phyloP scores from a whole-genome alignment of 164 flowering plant species.

The Nelumbo lutea region DNA sequence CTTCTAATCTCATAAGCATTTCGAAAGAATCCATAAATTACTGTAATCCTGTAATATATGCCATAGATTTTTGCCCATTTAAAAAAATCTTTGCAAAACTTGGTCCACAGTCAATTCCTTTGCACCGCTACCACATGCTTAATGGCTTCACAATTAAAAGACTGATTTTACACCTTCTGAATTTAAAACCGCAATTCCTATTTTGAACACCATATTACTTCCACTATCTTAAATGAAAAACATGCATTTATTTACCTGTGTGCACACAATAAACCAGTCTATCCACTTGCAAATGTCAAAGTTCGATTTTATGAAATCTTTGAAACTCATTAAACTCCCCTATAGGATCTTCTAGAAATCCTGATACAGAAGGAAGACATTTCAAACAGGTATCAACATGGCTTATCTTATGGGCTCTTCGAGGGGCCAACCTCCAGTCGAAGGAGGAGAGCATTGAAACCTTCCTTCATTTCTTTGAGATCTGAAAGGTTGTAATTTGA shows the following conservation, averaged over 20 bases:
- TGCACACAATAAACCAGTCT: slow-evolving; percentile 52
- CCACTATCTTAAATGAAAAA: background rate
- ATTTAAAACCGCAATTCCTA: background rate
- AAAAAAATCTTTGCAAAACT: too few relatives aligned
- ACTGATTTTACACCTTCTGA: background rate
- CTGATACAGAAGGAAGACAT: too few relatives aligned
- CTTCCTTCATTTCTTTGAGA: too few relatives aligned
- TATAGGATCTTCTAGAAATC: slow-evolving; percentile 54
- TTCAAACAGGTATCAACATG: too few relatives aligned
- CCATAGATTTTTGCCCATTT: too few relatives aligned
- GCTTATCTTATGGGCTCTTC: too few relatives aligned
- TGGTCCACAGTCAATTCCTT: background rate
- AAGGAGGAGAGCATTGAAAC: too few relatives aligned
- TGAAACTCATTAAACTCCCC: slow-evolving; percentile 60
- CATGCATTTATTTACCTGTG: slow-evolving; percentile 44
- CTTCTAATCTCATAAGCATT: too few relatives aligned
- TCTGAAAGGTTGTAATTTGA: too few relatives aligned
- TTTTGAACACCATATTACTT: background rate
- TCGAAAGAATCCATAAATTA: too few relatives aligned
- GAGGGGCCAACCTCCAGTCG: too few relatives aligned
- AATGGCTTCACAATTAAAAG: background rate
- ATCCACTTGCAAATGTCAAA: slow-evolving; percentile 81
- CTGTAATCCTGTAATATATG: slow-evolving; percentile 24
- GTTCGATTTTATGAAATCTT: slow-evolving; percentile 61
- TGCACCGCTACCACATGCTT: background rate